phyloP scores from a whole-genome alignment of 2,329 filamentous ascomycete species.

The Cyphellophora attinorum region DNA sequence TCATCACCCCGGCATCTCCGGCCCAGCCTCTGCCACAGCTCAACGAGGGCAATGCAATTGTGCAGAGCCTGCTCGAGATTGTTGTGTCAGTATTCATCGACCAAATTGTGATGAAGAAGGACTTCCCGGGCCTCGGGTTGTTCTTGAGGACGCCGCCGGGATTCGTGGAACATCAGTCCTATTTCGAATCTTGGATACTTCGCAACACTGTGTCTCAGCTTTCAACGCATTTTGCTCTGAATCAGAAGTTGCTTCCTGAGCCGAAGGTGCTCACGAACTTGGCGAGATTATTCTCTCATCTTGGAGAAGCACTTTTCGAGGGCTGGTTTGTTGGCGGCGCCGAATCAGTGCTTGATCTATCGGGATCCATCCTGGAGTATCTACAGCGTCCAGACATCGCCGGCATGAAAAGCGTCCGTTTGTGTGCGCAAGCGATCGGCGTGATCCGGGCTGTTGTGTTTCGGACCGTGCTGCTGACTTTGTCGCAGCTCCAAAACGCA shows the following conservation, averaged over 20 bases:
- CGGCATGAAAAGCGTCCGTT: constrained; percentile 72
- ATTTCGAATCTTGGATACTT: constrained; percentile 85
- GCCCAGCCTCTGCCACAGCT: constrained; percentile 32
- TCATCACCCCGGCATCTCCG: constrained; percentile 46
- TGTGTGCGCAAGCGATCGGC: constrained; percentile 75
- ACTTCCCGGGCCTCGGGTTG: constrained; percentile 79
- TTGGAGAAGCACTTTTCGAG: constrained; percentile 86
- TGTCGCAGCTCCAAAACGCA: constrained; percentile 71
- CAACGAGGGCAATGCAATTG: constrained; percentile 56
- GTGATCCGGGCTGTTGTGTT: constrained; percentile 70
- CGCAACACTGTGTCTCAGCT: constrained; percentile 64
- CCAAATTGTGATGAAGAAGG: constrained; percentile 75
- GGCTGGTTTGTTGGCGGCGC: constrained; percentile 93
- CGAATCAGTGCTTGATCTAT: constrained; percentile 73
- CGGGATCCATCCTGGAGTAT: constrained; percentile 76
- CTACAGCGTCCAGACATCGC: constrained; percentile 77
- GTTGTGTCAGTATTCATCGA: constrained; percentile 74
- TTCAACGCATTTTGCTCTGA: constrained; percentile 58
- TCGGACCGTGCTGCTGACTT: constrained; percentile 64
- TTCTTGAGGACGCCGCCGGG: constrained; percentile 84
- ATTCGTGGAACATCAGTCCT: constrained; percentile 88
- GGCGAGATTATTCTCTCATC: constrained; percentile 66
- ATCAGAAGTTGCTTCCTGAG: constrained; percentile 66
- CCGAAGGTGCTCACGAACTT: constrained; percentile 80
- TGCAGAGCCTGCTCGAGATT: constrained; percentile 69